Conservation (phyloP, 1,284 basidiomycete genomes). For the Cronartium quercuum region DNA sequence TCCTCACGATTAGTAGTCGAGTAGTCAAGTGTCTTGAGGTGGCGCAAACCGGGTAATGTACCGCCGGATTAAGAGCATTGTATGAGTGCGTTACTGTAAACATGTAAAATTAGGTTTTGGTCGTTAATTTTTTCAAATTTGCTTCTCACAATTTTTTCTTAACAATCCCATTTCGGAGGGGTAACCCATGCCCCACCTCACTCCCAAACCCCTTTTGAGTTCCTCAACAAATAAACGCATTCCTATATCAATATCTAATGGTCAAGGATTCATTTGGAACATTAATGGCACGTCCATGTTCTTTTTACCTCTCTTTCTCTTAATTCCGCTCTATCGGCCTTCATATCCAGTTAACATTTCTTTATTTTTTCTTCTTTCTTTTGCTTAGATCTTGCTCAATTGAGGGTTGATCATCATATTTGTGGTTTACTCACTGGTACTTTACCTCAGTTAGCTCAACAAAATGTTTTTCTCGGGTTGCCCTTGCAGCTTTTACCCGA, state of each 20-base stretch:
- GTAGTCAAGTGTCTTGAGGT: too few species aligned
- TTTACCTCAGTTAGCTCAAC: conserved; percentile 86
- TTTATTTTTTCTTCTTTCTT: not conserved
- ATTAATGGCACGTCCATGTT: conserved; percentile 58
- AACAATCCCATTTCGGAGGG: not conserved
- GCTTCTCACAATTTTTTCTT: too few species aligned
- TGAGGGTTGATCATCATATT: conserved; percentile 72
- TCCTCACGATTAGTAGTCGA: too few species aligned
- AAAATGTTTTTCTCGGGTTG: conserved; percentile 90
- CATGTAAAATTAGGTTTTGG: too few species aligned
- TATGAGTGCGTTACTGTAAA: too few species aligned
- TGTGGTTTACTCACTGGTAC: conserved; percentile 83
- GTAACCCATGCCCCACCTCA: not conserved
- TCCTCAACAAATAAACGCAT: conserved; percentile 11
- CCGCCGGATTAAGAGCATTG: too few species aligned
- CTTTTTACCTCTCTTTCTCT: conserved; percentile 25
- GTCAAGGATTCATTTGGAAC: conserved; percentile 69
- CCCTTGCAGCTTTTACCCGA: conserved; percentile 84
- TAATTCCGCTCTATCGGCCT: conserved; percentile 44
- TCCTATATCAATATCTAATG: conserved; percentile 60
- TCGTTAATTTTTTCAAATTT: too few species aligned
- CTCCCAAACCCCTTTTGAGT: not conserved
- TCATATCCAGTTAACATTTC: not conserved
- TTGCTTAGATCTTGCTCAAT: conserved; percentile 63
- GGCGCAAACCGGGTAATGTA: too few species aligned